Base-by-base conservation (phyloP, 2,329 filamentous ascomycete species). In the Neoascochyta sp. region DNA sequence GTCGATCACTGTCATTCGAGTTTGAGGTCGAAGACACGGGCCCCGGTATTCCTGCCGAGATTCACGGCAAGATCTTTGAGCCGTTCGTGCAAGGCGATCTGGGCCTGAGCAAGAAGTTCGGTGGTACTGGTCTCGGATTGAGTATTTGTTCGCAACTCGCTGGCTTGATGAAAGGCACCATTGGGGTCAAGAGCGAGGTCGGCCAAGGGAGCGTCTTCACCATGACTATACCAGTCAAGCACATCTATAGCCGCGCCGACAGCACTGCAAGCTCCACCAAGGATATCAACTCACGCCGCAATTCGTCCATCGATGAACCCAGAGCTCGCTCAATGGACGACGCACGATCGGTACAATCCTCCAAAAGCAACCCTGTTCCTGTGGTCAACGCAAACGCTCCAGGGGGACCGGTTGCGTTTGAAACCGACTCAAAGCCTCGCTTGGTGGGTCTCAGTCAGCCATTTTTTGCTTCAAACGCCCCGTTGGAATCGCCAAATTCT, bases 71-170 rank as follows among this genome's bases (percentile, higher is more conserved):
- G 45, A 86, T 95, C 7, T 95, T 95, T 56, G 89, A 95, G 59
- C 89, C 89, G 1, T 95, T 95, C 54, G 85, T 95, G 0, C 89
- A 95, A 62, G 89, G 85, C n/a, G 88, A 95, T 54, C 67, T 92
- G 2, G 85, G 87, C 1, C 66, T 95, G 10, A 93, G 84, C 67
- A 93, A 87, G 61, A 92, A 92, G 53, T 93, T 82, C 54, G 87
- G 87, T 11, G 89, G 89, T 10, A 95, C 89, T 1, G 89, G 89
- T 4, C 68, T 95, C 2, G 89, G 89, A 2, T 63, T 95, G 32
- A 90, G 84, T 52, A 95, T 95, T 50, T 94, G 87, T 63, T 82
- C 86, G 12, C 89, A 95, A 58, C 69, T 95, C 20, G 85, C 87
- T 3, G 78, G 71, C 10, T 67, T 95, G 10, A 94, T 95, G 86